A percentile compares a stretch with the other conserved stretches of the same genome.
These are phyloP conservation scores for Dothideomycetidae sp. DNA, from an alignment of 2,329 filamentous ascomycete species.

Conservation along the genomic window DNA sequence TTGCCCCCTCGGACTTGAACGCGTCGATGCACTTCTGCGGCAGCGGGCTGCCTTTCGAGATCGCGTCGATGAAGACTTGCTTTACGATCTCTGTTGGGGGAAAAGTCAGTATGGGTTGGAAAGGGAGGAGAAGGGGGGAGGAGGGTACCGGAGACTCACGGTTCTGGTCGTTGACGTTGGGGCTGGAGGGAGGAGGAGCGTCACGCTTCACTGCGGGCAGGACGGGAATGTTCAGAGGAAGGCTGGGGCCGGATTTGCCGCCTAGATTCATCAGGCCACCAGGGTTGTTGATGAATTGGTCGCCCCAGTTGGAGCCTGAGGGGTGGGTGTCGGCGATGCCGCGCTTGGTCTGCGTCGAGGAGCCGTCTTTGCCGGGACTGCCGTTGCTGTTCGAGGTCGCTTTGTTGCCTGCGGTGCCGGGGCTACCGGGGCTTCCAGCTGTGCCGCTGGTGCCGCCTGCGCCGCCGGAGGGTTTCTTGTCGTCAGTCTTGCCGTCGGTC, in stretches of 20 bases:
- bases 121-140: too few species aligned
- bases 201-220: not conserved
- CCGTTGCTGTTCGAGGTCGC: too few species aligned
- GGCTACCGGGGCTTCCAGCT: not conserved
- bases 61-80: too few species aligned
- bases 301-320: not conserved
- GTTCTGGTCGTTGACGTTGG: too few species aligned
- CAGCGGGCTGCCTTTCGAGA: too few species aligned
- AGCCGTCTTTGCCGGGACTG: not conserved
- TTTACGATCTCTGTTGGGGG: too few species aligned
- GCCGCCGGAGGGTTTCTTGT: not conserved
- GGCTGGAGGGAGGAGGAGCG: not conserved
- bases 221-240: not conserved
- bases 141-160: too few species aligned
- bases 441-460: not conserved
- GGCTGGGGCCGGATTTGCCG: conserved; percentile 1
- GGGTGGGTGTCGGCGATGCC: not conserved
- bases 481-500: not conserved
- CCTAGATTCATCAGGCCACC: conserved; percentile 1
- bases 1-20: too few species aligned
- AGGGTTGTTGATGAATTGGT: conserved; percentile 1
- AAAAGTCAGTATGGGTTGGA: too few species aligned
- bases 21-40: too few species aligned
- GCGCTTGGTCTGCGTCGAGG: not conserved
- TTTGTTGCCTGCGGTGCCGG: not conserved